Percentiles rank a stretch among this genome's conserved stretches.
phyloP scores from a whole-genome alignment of 192 early-diverging fungal species.

The Allomyces javanicus region DNA sequence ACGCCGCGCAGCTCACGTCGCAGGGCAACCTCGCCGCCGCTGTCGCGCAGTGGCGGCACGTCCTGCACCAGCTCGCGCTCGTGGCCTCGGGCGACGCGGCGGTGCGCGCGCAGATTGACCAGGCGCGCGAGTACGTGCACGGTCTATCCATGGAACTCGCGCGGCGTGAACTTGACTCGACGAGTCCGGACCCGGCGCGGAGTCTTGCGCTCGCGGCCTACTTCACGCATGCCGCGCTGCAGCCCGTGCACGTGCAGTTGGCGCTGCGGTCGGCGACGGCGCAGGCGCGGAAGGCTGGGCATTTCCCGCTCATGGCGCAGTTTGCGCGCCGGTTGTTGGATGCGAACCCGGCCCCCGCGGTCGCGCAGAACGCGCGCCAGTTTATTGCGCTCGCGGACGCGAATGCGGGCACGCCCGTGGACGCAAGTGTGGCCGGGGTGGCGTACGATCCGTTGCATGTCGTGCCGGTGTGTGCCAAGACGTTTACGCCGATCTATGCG shows the following conservation, averaged over 20 bases:
- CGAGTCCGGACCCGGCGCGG: slow-evolving; percentile 35
- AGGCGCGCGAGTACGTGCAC: slow-evolving; percentile 81
- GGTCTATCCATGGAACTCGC: slow-evolving; percentile 67
- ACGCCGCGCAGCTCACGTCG: background rate
- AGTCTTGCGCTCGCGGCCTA: slow-evolving; percentile 81
- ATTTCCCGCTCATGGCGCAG: slow-evolving; percentile 62
- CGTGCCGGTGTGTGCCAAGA: slow-evolving; percentile 66
- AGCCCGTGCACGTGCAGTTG: slow-evolving; percentile 71
- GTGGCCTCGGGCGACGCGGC: background rate
- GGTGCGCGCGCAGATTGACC: slow-evolving; percentile 30
- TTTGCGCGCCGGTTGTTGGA: slow-evolving; percentile 85
- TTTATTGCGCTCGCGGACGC: slow-evolving; percentile 56
- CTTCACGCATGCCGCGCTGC: slow-evolving; percentile 83
- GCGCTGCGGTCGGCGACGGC: slow-evolving; percentile 74
- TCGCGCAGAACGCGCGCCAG: slow-evolving; percentile 62
- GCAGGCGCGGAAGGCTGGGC: slow-evolving; percentile 57
- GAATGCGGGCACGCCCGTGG: slow-evolving; percentile 30
- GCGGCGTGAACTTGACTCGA: slow-evolving; percentile 39
- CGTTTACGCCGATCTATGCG: slow-evolving; percentile 77
- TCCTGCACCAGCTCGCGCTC: background rate
- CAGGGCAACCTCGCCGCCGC: background rate
- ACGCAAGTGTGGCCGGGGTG: slow-evolving; percentile 41
- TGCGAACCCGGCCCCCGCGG: slow-evolving; percentile 53
- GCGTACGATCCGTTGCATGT: slow-evolving; percentile 95
- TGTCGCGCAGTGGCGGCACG: background rate